phyloP scores from a whole-genome alignment of 306 rosid species.

The Neltuma alba region DNA sequence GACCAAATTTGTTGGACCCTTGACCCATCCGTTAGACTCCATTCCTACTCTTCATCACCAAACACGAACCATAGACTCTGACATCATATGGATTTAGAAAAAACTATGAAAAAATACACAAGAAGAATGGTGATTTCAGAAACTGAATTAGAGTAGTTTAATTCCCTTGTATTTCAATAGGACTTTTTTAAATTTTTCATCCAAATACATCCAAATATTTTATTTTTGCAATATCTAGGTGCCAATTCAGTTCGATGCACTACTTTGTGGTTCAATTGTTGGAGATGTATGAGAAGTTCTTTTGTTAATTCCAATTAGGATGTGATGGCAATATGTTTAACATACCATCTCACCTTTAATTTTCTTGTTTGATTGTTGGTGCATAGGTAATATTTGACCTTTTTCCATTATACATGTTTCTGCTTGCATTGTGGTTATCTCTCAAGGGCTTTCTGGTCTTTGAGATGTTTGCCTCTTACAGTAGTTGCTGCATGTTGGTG shows the following conservation, averaged over 20 bases:
- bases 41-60: not conserved
- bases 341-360: not conserved
- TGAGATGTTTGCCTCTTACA: constrained; percentile 1
- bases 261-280: too few relatives aligned
- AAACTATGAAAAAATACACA: not conserved
- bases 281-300: too few relatives aligned
- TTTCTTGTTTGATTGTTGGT: constrained; percentile 14
- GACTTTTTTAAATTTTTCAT: too few relatives aligned
- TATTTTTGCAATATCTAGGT: too few relatives aligned
- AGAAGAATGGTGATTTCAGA: not conserved
- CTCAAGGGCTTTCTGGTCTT: not conserved
- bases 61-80: not conserved
- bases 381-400: not conserved
- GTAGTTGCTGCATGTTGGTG: not conserved
- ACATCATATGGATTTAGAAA: not conserved
- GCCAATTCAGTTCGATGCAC: too few relatives aligned
- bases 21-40: not conserved
- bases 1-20: too few relatives aligned
- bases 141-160: not conserved
- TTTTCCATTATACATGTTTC: not conserved
- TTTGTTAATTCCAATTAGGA: not conserved
- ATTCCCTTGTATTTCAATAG: not conserved
- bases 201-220: too few relatives aligned
- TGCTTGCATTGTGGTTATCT: constrained; percentile 2
- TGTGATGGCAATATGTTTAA: constrained; percentile 20